These are phyloP conservation scores for Hypoxylon sp. DNA, from an alignment of 2,329 filamentous ascomycete genomes.

Conservation along the genomic window DNA sequence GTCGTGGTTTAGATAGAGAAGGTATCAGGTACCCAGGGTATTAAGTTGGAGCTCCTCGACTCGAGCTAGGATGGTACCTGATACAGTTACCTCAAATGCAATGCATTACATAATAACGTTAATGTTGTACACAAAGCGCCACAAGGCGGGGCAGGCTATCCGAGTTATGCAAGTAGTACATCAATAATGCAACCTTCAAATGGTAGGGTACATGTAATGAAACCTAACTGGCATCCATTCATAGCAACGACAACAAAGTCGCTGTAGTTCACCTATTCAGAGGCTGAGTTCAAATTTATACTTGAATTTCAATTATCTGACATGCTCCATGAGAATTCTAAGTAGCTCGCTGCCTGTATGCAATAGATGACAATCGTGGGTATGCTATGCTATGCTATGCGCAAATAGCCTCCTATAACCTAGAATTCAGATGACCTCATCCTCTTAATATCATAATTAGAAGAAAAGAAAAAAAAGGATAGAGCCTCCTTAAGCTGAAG, in stretches of 20 bases:
- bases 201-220: background rate
- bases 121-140: background rate
- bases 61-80: conserved; percentile 13
- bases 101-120: conserved; percentile 8
- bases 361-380: conserved; percentile 17
- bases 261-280: background rate
- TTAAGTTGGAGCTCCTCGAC: conserved; percentile 2
- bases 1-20: conserved; percentile 18
- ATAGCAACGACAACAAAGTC: background rate
- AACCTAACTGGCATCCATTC: background rate
- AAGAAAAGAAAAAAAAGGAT: conserved; percentile 16
- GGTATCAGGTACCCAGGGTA: conserved; percentile 4
- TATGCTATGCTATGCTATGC: conserved; percentile 14
- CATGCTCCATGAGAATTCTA: conserved; percentile 3
- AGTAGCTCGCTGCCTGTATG: conserved; percentile 22
- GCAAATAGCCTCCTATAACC: conserved; percentile 25
- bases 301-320: conserved; percentile 18
- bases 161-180: conserved; percentile 7
- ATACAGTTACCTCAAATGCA: conserved; percentile 1
- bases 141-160: background rate
- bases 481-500: conserved; percentile 1
- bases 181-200: background rate
- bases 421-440: background rate
- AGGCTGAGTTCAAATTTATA: background rate
- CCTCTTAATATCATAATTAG: background rate